Conservation (phyloP, 2,329 filamentous ascomycete species). For the Tolypocladium guangdongense region DNA sequence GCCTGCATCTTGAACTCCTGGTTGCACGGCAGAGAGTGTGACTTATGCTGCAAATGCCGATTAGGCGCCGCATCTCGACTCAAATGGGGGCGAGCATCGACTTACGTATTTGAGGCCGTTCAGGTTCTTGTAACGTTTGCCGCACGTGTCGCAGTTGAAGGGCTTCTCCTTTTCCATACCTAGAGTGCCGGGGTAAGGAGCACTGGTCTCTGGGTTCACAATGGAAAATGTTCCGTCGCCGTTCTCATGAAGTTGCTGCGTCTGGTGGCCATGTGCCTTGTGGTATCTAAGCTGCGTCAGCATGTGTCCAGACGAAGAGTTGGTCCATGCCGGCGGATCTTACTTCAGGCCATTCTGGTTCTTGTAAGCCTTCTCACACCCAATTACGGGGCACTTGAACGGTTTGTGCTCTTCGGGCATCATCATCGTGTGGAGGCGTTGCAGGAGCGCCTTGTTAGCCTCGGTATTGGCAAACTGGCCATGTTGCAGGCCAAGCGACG, state of each 20-base stretch:
- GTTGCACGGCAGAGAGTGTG: constrained; percentile 81
- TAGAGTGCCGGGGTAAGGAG: constrained; percentile 87
- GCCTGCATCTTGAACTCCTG: constrained; percentile 54
- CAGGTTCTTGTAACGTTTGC: constrained; percentile 97
- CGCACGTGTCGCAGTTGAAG: constrained; percentile 92
- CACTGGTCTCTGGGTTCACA: constrained; percentile 88
- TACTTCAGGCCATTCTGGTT: constrained; percentile 98
- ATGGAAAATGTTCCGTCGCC: constrained; percentile 96
- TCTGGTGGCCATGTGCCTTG: constrained; percentile 85
- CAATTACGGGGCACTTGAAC: constrained; percentile 94
- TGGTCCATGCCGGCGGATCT: constrained; percentile 12
- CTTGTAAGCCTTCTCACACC: constrained; percentile 98
- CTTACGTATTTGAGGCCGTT: constrained; percentile 92
- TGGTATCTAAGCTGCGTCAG: constrained; percentile 41
- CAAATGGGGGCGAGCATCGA: constrained; percentile 4
- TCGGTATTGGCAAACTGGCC: constrained; percentile 72
- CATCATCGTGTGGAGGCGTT: constrained; percentile 49
- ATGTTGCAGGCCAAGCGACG: constrained; percentile 64
- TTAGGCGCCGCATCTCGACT: background rate
- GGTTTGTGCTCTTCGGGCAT: constrained; percentile 90
- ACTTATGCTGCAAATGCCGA: constrained; percentile 46
- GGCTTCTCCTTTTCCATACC: constrained; percentile 99
- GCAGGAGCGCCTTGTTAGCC: constrained; percentile 48
- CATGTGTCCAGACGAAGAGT: background rate
- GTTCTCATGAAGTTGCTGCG: constrained; percentile 93